Evolutionary conservation across 2,329 filamentous ascomycete species (phyloP), one percentile per base, ranked within the genome.

Genomic region (Epichloe sp.): DNA sequence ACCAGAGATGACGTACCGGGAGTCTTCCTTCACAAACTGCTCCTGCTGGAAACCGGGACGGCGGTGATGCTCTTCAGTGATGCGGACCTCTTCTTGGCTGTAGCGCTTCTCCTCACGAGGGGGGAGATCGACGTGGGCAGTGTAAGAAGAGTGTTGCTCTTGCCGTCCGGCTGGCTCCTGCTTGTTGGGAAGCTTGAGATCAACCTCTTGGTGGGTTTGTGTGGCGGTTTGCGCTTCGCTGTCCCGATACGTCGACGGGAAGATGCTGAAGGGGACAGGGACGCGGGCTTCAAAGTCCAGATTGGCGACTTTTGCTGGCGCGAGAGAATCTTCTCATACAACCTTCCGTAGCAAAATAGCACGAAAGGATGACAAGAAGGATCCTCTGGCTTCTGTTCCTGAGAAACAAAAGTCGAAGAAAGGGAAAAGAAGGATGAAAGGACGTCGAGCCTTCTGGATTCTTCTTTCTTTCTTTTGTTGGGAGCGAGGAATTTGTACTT

Each of bases 221-320:
- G 64, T 74, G 57, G 64, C 73, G 66, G 74, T 77, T 59, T 70
- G 64, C 56, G 62, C 62, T 58, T 68, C 69, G 65, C 68, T 69
- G 70, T 77, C 77, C 71, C 86, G 82, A 82, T 96, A 97, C 75
- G 89, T 88, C 74, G 89, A 95, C 79, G 91, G 91, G 83, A 97
- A 96, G 86, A 96, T 86, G 87, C 89, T 96, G 84, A 96, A 95
- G 77, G 91, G 91, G 76, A 97, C 93, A 80, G 91, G 88, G 76
- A 96, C 87, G 76, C 89, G 87, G 77, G 90, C 89, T 86, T 95
- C 90, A 93, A 95, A 96, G 88, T 96, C 90, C 90, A 96, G 90
- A 79, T 88, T 96, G 88, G 77, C 88, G 85, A 85, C 83, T 83
- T 86, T 82, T 83, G 63, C 70, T 71, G 72, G 74, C 75, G 82